Percentiles rank a stretch among this genome's conserved stretches.
Conservation (phyloP, 179 eudicot species). For the Beta macrorhiza region DNA sequence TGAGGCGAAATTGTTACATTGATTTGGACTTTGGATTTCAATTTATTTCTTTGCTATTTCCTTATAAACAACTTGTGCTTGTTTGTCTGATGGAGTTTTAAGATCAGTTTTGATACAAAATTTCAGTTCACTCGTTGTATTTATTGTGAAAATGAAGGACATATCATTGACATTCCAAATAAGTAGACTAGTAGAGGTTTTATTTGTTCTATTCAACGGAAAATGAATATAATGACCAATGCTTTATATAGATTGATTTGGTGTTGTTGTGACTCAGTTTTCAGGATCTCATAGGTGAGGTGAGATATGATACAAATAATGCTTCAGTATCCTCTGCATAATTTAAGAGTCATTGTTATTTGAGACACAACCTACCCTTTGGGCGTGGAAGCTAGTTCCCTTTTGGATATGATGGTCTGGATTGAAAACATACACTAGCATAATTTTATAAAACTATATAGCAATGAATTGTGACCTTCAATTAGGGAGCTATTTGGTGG, state of each 20-base stretch:
- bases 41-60: neutral
- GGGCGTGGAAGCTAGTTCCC: neutral
- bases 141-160: neutral
- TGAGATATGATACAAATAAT: neutral
- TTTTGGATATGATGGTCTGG: neutral
- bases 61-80: neutral
- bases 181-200: neutral
- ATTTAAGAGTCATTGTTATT: neutral
- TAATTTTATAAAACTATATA: too few species aligned
- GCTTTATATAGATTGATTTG: too few species aligned
- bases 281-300: neutral
- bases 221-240: neutral
- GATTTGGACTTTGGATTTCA: neutral
- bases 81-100: neutral
- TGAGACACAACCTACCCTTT: neutral
- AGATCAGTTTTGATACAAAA: neutral
- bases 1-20: neutral
- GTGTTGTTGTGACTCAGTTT: neutral
- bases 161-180: neutral
- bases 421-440: neutral
- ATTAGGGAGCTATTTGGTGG: neutral
- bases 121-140: neutral
- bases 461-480: neutral
- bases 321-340: neutral
- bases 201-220: neutral